A percentile compares a stretch with the other conserved stretches of the same genome.
phyloP scores from a whole-genome alignment of 1,284 basidiomycete species.

The Ceratobasidium sp. region DNA sequence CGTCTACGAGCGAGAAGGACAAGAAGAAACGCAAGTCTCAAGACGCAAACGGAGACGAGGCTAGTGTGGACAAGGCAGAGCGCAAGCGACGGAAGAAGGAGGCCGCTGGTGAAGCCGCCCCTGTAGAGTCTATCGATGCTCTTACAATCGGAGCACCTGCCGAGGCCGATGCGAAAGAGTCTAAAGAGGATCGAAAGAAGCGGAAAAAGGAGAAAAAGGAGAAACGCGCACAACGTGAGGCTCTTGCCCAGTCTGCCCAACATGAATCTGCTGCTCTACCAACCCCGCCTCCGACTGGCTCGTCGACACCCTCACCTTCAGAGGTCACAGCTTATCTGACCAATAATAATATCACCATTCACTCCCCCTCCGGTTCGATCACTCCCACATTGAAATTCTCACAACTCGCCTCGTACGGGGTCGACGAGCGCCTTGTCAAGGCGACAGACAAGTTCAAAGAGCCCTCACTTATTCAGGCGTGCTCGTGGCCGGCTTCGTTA shows the following conservation, averaged over 20 bases:
- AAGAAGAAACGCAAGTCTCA: slow-evolving; percentile 46
- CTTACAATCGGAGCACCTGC: background rate
- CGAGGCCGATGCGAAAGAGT: slow-evolving; percentile 3
- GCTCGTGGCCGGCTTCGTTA: slow-evolving; percentile 91
- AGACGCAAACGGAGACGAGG: slow-evolving; percentile 22
- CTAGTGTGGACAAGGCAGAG: slow-evolving; percentile 24
- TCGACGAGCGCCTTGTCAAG: slow-evolving; percentile 58
- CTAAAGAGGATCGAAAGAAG: slow-evolving; percentile 42
- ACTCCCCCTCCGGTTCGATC: slow-evolving; percentile 56
- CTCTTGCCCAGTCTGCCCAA: slow-evolving; percentile 25
- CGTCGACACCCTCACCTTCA: slow-evolving; percentile 10
- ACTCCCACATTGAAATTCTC: slow-evolving; percentile 80
- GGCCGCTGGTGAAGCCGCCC: background rate
- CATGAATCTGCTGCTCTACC: slow-evolving; percentile 11
- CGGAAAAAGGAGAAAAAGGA: slow-evolving; percentile 41
- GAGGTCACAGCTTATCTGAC: slow-evolving; percentile 18
- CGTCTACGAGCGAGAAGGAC: slow-evolving; percentile 44
- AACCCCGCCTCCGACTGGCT: slow-evolving; percentile 16
- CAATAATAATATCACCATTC: slow-evolving; percentile 75
- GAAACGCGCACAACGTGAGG: slow-evolving; percentile 41
- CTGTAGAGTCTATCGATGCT: slow-evolving; percentile 5
- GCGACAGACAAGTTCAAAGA: slow-evolving; percentile 76
- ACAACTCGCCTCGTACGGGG: slow-evolving; percentile 57
- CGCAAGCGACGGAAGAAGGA: slow-evolving; percentile 37
- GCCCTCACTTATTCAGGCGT: slow-evolving; percentile 96